Percentiles rank a stretch among this genome's conserved stretches.
These are phyloP conservation scores for Sinapis alba DNA, from an alignment of 441 rosid species.

Conservation along the genomic window DNA sequence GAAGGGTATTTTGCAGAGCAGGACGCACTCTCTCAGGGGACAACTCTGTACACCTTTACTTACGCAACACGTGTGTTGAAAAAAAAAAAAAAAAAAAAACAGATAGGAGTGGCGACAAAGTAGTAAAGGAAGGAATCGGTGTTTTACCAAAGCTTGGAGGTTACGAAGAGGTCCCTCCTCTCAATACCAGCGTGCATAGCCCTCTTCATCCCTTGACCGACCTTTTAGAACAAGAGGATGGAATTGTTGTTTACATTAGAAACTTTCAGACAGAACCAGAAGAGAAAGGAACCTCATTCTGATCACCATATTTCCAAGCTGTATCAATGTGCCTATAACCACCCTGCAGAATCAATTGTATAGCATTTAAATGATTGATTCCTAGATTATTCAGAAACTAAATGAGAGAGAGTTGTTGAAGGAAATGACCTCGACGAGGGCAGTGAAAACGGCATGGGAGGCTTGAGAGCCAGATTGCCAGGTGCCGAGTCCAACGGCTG, in stretches of 20 bases:
- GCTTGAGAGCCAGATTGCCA: conserved; percentile 50
- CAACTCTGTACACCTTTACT: conserved; percentile 52
- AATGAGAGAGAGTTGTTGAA: background rate
- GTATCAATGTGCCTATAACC: conserved; percentile 65
- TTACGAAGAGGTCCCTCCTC: conserved; percentile 55
- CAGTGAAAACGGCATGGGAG: conserved; percentile 45
- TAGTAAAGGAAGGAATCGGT: background rate
- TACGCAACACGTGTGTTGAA: background rate
- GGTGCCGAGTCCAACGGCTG: conserved; percentile 58
- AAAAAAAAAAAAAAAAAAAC: background rate
- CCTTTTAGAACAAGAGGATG: background rate
- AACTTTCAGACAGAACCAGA: background rate
- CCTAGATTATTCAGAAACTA: background rate
- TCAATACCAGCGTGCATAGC: conserved; percentile 57
- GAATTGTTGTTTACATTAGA: background rate
- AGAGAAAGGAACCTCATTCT: background rate
- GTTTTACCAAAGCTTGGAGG: conserved; percentile 56
- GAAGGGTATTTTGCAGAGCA: conserved; percentile 49
- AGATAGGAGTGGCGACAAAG: background rate
- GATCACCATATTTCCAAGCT: conserved; percentile 48
- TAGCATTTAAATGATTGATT: background rate
- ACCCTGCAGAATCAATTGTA: conserved; percentile 35
- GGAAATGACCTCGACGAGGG: conserved; percentile 49
- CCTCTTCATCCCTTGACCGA: background rate
- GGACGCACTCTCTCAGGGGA: conserved; percentile 53